Evolutionary conservation across 345 rosid species (phyloP), one percentile per base, ranked within the genome.

Genomic region (Noccaea bulbosa): DNA sequence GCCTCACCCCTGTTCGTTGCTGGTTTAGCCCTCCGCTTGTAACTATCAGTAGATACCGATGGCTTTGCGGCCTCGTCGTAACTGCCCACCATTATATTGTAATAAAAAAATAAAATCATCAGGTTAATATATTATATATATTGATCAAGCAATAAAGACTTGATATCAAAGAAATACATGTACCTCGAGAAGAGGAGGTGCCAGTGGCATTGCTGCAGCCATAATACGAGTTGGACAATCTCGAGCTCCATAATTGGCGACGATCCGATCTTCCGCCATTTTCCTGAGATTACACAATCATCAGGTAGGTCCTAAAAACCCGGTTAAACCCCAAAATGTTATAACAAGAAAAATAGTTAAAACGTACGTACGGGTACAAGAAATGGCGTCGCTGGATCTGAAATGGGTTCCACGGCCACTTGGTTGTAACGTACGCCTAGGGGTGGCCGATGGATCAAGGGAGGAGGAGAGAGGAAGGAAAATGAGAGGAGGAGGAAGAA

Each of bases 21-120:
- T 93, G 97, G 83, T 93, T 93, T 45, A 93, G 65, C 60, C 98
- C 98, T 78, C 98, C 97, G 71, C 97, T 91, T 7, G 97, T 93
- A 12, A 87, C 97, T 9, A 93, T 89, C 78, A 86, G 58, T 83
- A 93, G 56, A 80, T 86, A 93, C 15, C 93, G 82, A 76, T 82
- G 63, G 5, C 78, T 81, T 9, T 86, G 81, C 30, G 30, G 30
- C 3, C 80, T 89, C 78, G 76, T 89, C 69, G 37, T 65, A 40
- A 74, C 97, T 93, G 75, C 54, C 69, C 69, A 61, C 71, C 72
- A 14, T 54, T 61, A 2, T 20, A 20, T 20, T 20, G n/a, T n/a
- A n/a, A n/a, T n/a, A 20, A 20, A 20, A 20, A 20, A 20, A 20
- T 1, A 20, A 20, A 20, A 20, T 20, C 22, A 20, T 20, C 22